Percentiles rank a stretch among this genome's conserved stretches.
Evolutionary conservation across 192 early-diverging fungal species (phyloP).

Genomic region (Coemansia erecta): DNA sequence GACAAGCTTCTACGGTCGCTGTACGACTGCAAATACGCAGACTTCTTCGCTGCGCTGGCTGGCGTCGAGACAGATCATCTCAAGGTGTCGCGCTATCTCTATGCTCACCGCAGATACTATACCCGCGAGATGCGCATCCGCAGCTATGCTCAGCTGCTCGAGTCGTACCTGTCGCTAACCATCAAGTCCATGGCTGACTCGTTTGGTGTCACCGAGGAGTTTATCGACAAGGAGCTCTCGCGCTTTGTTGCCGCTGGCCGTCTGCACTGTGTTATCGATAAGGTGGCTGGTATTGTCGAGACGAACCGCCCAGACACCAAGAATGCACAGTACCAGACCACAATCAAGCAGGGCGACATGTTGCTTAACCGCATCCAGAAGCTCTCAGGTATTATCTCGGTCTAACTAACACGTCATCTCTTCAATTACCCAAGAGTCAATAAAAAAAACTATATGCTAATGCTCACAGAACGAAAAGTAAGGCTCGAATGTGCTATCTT

Average conservation of each 20-base stretch:
- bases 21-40: constrained; percentile 88
- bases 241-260: constrained; percentile 94
- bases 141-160: constrained; percentile 92
- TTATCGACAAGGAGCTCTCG: constrained; percentile 94
- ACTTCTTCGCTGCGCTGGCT: constrained; percentile 90
- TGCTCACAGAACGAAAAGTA: neutral
- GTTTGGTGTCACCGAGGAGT: constrained; percentile 94
- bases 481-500: too few species aligned
- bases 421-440: neutral
- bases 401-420: constrained; percentile 47
- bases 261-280: constrained; percentile 98
- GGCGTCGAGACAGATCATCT: constrained; percentile 73
- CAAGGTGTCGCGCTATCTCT: constrained; percentile 76
- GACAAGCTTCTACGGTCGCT: constrained; percentile 81
- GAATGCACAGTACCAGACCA: constrained; percentile 96
- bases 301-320: constrained; percentile 98
- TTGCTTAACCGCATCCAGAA: constrained; percentile 96
- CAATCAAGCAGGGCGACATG: constrained; percentile 95
- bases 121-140: constrained; percentile 98
- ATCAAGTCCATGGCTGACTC: constrained; percentile 94
- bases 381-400: constrained; percentile 87
- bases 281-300: constrained; percentile 95
- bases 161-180: constrained; percentile 91
- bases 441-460: too few species aligned
- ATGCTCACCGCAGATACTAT: constrained; percentile 87